Evolutionary conservation across 2,329 filamentous ascomycete genomes (phyloP), one percentile per base, ranked within the genome.

Genomic region (Capronia epimyces): DNA sequence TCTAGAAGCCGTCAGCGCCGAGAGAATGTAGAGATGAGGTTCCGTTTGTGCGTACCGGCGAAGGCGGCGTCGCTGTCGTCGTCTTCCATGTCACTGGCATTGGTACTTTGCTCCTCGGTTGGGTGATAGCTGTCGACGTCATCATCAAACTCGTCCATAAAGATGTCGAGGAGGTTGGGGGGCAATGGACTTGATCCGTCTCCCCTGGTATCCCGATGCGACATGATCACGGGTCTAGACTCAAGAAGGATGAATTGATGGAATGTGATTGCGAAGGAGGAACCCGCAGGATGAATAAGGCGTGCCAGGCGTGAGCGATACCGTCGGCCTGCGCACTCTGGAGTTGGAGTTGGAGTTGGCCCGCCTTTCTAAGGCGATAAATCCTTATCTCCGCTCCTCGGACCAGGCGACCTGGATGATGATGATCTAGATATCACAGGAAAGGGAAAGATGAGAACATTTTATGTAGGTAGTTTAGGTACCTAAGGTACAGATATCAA

Each of bases 91-190:
- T 25, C 52, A 36, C 43, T 51, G 22, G 50, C 47, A 36, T 53
- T 50, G 43, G 50, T 56, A 29, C 48, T 52, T 21, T 48, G 42
- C 46, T 54, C 51, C 40, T 57, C 55, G 44, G 44, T 48, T 5
- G 55, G 46, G 36, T 51, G 51, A 16, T 49, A 49, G 49, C 48
- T 52, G 10, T 56, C 56, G 46, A 56, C 47, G 45, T 59, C 57
- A 56, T 57, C 56, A 43, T 60, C 58, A 22, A 57, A 56, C 10
- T 59, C 58, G 32, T 55, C 58, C 15, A 34, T 40, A 34, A 60
- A 55, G 46, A 58, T 51, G 34, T 57, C 55, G 21, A 55, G 42
- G 20, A 58, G 55, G 29, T 57, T 58, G 40, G 49, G 15, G 12
- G 57, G 54, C 4, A 50, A 53, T 9, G 58, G 56, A 31, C 56